Percentiles rank a stretch among this genome's conserved stretches.
These are phyloP conservation scores for Phytophthora constricta DNA, from an alignment of 352 stramenopile genomes.

Conservation along the genomic window DNA sequence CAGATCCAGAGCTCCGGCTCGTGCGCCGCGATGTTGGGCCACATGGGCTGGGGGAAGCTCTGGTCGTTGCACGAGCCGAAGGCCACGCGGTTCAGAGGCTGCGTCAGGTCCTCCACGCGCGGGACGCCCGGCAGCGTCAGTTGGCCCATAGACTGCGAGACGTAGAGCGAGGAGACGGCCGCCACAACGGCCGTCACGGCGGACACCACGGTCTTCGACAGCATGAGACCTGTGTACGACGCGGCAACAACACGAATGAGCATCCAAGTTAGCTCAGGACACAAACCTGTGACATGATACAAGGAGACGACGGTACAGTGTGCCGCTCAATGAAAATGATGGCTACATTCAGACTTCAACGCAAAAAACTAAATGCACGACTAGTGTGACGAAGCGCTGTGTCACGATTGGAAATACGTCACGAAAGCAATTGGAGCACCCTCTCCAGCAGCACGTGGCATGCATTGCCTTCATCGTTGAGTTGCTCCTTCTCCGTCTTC, in stretches of 20 bases:
- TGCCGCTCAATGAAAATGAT: slow-evolving; percentile 1
- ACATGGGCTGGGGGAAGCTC: slow-evolving; percentile 83
- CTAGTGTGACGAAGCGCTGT: no score
- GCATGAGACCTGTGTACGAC: neutral
- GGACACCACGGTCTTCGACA: slow-evolving; percentile 13
- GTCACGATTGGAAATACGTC: neutral
- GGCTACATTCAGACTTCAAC: neutral
- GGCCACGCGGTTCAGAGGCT: slow-evolving; percentile 59
- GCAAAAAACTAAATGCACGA: neutral
- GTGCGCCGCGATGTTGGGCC: slow-evolving; percentile 61
- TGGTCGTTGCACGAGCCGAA: slow-evolving; percentile 91
- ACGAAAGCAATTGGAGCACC: slow-evolving; percentile 35
- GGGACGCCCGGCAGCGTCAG: slow-evolving; percentile 22
- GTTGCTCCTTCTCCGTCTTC: slow-evolving; percentile 19
- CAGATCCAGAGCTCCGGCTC: slow-evolving; percentile 83
- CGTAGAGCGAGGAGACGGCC: slow-evolving; percentile 25
- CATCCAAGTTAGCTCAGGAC: neutral
- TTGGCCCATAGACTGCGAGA: slow-evolving; percentile 8
- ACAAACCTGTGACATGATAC: slow-evolving; percentile 1
- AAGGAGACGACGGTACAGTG: neutral
- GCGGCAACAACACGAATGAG: neutral
- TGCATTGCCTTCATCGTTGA: slow-evolving; percentile 31
- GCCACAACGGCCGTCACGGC: slow-evolving; percentile 13
- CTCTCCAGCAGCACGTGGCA: slow-evolving; percentile 36
- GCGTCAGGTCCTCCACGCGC: slow-evolving; percentile 53